Base-by-base conservation (phyloP, 148 eudicot genomes). In the Pharnaceum exiguum region DNA sequence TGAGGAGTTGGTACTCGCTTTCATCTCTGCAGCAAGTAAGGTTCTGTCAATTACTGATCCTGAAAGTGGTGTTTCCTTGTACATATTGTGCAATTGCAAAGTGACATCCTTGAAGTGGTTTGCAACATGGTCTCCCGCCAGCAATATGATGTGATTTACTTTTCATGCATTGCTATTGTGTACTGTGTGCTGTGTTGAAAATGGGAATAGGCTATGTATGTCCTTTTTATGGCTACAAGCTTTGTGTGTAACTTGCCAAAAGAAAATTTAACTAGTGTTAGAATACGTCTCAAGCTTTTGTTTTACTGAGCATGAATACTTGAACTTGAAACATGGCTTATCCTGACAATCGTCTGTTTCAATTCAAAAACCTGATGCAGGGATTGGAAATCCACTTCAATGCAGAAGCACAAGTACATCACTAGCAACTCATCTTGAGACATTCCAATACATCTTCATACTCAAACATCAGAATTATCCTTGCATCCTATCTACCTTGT, bases 1-100 rank as follows among this genome's bases (percentile, higher is more conserved):
- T 61, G 97, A 85, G 63, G 82, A 72, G 54, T 60, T 75, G 13
- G 59, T 85, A 62, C 86, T 91, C 11, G 77, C 84, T 48, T 87
- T 91, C 42, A 28, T 84, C 49, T 62, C 96, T 35, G 87, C 80
- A 23, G 78, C 90, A 75, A 81, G 97, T 91, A 73, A 78, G 95
- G 22, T 66, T 22, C 31, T 32, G 21, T 24, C 31, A 26, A 12
- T 16, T 27, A 69, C 27, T 29, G n/a, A n/a, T n/a, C n/a, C n/a
- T n/a, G n/a, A n/a, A n/a, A n/a, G n/a, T n/a, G n/a, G n/a, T n/a
- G n/a, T n/a, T n/a, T n/a, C n/a, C n/a, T n/a, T n/a, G n/a, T n/a
- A n/a, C n/a, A n/a, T n/a, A n/a, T n/a, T n/a, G n/a, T n/a, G n/a
- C n/a, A n/a, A n/a, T n/a, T n/a, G n/a, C n/a, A n/a, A n/a, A n/a